Conservation (phyloP, 768 basidiomycete species). For the Rhizopogon sp. region DNA sequence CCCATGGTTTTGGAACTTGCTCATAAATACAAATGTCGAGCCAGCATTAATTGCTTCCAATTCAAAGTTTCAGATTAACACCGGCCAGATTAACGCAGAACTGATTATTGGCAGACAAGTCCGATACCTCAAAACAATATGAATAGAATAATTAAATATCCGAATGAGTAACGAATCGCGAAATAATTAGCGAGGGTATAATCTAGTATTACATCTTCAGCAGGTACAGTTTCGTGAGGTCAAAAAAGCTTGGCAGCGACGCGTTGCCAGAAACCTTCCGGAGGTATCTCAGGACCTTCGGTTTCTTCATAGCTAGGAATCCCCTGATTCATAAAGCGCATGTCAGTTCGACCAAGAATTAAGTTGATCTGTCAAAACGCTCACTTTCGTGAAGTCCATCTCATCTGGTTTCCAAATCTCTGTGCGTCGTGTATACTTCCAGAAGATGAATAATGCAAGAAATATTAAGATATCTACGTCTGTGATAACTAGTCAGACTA, state of each 20-base stretch:
- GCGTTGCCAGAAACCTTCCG: conserved; percentile 45
- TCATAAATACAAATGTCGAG: too few relatives aligned
- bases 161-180: background rate
- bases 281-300: conserved; percentile 46
- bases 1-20: too few relatives aligned
- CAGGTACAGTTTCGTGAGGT: background rate
- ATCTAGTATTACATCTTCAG: background rate
- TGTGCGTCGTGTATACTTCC: conserved; percentile 15
- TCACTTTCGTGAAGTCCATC: conserved; percentile 69
- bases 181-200: background rate
- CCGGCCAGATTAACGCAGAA: too few relatives aligned
- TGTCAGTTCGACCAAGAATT: background rate
- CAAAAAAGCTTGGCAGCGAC: conserved; percentile 50
- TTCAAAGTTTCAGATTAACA: too few relatives aligned
- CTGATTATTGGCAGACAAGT: background rate
- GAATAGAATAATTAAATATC: too few relatives aligned
- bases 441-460: conserved; percentile 16
- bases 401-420: conserved; percentile 50
- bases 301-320: conserved; percentile 68
- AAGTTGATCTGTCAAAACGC: conserved; percentile 9
- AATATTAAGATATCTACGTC: conserved; percentile 25
- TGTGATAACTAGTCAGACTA: conserved; percentile 11
- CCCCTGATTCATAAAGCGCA: conserved; percentile 33
- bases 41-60: too few relatives aligned
- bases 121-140: background rate